These are phyloP conservation scores for Schwanniomyces polymorphus DNA, from an alignment of 805 yeast species.

Conservation along the genomic window DNA sequence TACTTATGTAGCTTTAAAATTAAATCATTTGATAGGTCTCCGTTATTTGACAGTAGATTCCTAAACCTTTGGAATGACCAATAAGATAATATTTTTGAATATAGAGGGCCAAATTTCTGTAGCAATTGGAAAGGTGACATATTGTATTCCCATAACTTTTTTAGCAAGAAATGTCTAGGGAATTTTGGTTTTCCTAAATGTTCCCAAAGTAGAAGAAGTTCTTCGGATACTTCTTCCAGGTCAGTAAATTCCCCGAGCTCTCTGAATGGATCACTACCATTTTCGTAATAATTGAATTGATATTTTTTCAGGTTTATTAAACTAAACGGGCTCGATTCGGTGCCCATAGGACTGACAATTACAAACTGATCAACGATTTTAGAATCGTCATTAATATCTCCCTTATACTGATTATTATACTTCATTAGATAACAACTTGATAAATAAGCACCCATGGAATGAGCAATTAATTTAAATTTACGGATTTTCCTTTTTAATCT, in stretches of 20 bases:
- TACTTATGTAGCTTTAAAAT: slow-evolving; percentile 38
- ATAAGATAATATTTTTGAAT: slow-evolving; percentile 38
- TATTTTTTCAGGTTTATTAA: slow-evolving; percentile 29
- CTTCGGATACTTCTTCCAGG: slow-evolving; percentile 15
- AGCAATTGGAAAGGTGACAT: slow-evolving; percentile 40
- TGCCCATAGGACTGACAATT: slow-evolving; percentile 44
- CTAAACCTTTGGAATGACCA: slow-evolving; percentile 42
- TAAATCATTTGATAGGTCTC: slow-evolving; percentile 13
- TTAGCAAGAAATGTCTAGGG: slow-evolving; percentile 30
- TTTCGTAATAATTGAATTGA: slow-evolving; percentile 34
- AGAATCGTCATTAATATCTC: slow-evolving; percentile 4
- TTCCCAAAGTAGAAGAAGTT: slow-evolving; percentile 26
- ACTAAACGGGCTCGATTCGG: slow-evolving; percentile 37
- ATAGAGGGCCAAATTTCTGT: slow-evolving; percentile 39
- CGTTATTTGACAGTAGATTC: slow-evolving; percentile 21
- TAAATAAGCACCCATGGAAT: slow-evolving; percentile 46
- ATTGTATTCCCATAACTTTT: slow-evolving; percentile 37
- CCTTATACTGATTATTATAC: slow-evolving; percentile 22
- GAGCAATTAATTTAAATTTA: slow-evolving; percentile 33
- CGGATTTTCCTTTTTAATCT: slow-evolving; percentile 20
- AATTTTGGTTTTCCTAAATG: slow-evolving; percentile 36
- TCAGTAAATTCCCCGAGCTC: slow-evolving; percentile 25
- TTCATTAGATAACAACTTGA: slow-evolving; percentile 41
- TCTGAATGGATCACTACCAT: slow-evolving; percentile 34
- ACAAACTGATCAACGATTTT: slow-evolving; percentile 21